Conservation (phyloP, 2,329 filamentous ascomycete species). For the Cercospora sp. region DNA sequence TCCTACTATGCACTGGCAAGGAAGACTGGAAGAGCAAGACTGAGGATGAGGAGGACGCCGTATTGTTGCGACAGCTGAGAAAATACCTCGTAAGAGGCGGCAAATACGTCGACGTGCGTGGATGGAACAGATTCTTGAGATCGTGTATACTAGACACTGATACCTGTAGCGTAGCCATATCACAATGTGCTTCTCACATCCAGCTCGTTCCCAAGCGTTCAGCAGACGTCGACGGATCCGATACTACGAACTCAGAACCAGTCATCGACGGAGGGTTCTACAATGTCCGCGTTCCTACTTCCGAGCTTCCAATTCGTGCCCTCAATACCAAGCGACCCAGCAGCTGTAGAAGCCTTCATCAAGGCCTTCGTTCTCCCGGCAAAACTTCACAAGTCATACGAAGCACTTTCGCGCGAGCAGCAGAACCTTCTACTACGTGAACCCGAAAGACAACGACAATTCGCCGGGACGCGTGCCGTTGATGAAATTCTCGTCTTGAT, state of each 20-base stretch:
- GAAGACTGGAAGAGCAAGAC: conserved; percentile 81
- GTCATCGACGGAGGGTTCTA: conserved; percentile 26
- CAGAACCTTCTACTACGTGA: conserved; percentile 48
- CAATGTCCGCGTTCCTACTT: conserved; percentile 70
- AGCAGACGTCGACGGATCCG: background rate
- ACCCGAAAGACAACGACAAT: conserved; percentile 47
- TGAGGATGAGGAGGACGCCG: conserved; percentile 68
- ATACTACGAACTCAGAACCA: conserved; percentile 28
- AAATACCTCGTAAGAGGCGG: conserved; percentile 46
- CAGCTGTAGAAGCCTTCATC: conserved; percentile 56
- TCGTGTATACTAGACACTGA: conserved; percentile 23
- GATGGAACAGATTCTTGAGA: background rate
- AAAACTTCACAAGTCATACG: conserved; percentile 62
- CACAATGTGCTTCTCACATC: conserved; percentile 77
- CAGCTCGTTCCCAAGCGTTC: conserved; percentile 66
- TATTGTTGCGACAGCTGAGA: conserved; percentile 70
- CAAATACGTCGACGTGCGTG: conserved; percentile 49
- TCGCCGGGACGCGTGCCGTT: conserved; percentile 62
- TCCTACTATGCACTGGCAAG: conserved; percentile 78
- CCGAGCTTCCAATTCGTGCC: conserved; percentile 82
- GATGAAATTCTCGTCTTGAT: conserved; percentile 75
- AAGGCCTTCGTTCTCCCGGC: conserved; percentile 66
- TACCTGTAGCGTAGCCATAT: conserved; percentile 62
- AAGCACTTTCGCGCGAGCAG: conserved; percentile 56
- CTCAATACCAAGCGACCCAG: conserved; percentile 63